Evolutionary conservation across 2,329 filamentous ascomycete species (phyloP).

Genomic region (Raffaelea albimanens): DNA sequence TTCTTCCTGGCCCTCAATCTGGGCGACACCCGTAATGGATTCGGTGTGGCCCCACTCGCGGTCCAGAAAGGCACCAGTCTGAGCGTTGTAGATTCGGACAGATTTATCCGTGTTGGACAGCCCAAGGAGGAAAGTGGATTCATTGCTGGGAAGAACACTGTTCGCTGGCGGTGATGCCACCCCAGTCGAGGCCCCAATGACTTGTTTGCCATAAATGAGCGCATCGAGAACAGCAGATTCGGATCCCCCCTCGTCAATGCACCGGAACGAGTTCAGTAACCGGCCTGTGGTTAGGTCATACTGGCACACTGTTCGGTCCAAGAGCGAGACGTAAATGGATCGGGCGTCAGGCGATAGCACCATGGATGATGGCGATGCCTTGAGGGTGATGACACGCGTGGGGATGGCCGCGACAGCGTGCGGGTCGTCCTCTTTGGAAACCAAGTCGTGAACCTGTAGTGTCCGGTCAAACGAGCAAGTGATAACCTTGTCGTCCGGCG

Average conservation of each 20-base stretch:
- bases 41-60: constrained; percentile 95
- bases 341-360: constrained; percentile 53
- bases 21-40: constrained; percentile 74
- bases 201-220: constrained; percentile 54
- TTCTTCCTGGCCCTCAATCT: constrained; percentile 46
- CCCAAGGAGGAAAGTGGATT: constrained; percentile 64
- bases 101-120: constrained; percentile 94
- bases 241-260: constrained; percentile 66
- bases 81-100: constrained; percentile 76
- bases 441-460: constrained; percentile 69
- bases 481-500: constrained; percentile 65
- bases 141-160: constrained; percentile 27
- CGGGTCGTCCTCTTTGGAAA: constrained; percentile 56
- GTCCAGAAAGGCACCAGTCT: constrained; percentile 67
- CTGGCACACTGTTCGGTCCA: constrained; percentile 51
- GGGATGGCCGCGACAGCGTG: constrained; percentile 68
- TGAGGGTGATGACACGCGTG: constrained; percentile 67
- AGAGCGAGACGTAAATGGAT: constrained; percentile 47
- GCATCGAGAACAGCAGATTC: constrained; percentile 81
- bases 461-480: constrained; percentile 87
- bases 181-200: neutral
- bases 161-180: neutral
- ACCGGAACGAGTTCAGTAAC: constrained; percentile 66
- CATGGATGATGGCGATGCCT: constrained; percentile 82
- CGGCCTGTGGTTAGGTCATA: constrained; percentile 60